Conservation (phyloP, 139 green algal genomes). For the Nannochloris sp. region DNA sequence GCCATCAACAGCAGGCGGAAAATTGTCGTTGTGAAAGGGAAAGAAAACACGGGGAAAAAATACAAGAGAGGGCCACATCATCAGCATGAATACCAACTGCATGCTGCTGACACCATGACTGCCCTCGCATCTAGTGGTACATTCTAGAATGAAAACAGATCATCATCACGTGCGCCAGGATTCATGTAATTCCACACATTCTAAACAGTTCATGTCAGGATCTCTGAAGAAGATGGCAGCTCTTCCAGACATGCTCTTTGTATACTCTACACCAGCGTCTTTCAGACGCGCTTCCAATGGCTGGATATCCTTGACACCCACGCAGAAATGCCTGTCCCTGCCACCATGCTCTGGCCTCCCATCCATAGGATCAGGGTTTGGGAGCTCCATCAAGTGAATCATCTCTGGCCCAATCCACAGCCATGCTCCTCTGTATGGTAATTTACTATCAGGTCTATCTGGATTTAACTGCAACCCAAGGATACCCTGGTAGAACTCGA, state of each 20-base stretch:
- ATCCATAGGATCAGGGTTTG: conserved; percentile 66
- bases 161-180: conserved; percentile 32
- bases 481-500: conserved; percentile 71
- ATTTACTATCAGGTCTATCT: conserved; percentile 72
- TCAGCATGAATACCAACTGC: not conserved
- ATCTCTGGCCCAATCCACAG: conserved; percentile 76
- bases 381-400: conserved; percentile 90
- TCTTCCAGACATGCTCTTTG: conserved; percentile 60
- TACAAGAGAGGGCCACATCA: not conserved
- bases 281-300: conserved; percentile 56
- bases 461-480: conserved; percentile 69
- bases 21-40: too few relatives aligned
- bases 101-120: not conserved
- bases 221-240: conserved; percentile 86
- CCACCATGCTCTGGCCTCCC: conserved; percentile 68
- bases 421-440: conserved; percentile 80
- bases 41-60: too few relatives aligned
- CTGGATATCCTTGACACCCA: conserved; percentile 52
- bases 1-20: too few relatives aligned
- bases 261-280: conserved; percentile 51
- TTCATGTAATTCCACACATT: conserved; percentile 47
- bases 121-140: not conserved
- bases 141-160: too few relatives aligned
- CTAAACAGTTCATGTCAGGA: conserved; percentile 62
- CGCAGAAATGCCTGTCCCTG: conserved; percentile 76